Base-by-base conservation (phyloP, 768 basidiomycete genomes). In the Podaxis mareebaensis region DNA sequence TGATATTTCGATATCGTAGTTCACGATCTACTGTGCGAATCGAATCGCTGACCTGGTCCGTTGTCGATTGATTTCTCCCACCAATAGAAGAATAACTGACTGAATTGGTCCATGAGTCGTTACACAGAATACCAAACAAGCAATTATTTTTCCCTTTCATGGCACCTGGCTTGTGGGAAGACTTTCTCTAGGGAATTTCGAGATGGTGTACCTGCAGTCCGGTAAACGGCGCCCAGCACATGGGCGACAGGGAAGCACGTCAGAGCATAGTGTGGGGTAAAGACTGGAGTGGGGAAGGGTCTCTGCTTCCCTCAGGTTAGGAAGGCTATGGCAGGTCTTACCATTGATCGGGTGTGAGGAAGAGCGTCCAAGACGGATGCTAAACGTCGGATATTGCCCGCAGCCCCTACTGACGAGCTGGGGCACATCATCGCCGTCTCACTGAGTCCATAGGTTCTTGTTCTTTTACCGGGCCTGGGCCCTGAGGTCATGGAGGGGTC, bases 241-340 rank as follows among this genome's bases (percentile, higher is more conserved):
- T 20, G 42, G 53, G 20, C 4, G 13, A 22, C 33, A 24, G 17
- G 11, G 36, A 39, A 55, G 36, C 33, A 36, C 20, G 17, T 12
- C 53, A 38, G 33, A 24, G 38, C 30, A 13, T n/a, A 40, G 53
- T 28, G 53, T 39, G 53, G 53, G 53, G 53, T 55, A 36, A 55
- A 11, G 28, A 15, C 22, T 55, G 17, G 42, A 48, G 46, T 48
- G 58, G 58, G 58, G 58, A 58, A 58, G 58, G 58, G 58, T 48
- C 44, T 48, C 39, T 33, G 39, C 15, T 22, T 22, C 26, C 8
- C 58, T 11, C 15, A 22, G 38, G 7, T 13, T 15, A 15, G n/a
- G 42, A 44, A 44, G 42, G n/a, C 17, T 53, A 6, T 17, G 8
- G 33, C 8, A 33, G 33, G 33, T 10, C 8, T 8, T 33, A 33